A percentile compares a stretch with the other conserved stretches of the same genome.
phyloP scores from a whole-genome alignment of 768 basidiomycete species.

The Tricholoma sp. region DNA sequence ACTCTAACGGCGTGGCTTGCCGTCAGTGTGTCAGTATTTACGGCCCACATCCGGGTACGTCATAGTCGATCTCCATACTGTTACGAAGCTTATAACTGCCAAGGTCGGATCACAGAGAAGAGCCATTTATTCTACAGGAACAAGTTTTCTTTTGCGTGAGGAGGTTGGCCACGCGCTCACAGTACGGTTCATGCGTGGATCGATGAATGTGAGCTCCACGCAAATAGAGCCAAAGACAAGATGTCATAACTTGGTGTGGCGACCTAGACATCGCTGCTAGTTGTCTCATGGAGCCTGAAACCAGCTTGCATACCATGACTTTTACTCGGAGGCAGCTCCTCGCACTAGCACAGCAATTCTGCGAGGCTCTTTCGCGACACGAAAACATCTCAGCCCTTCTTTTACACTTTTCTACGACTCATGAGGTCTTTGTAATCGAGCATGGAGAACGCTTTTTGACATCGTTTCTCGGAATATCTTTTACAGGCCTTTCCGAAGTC shows the following conservation, averaged over 20 bases:
- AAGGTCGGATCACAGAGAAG: background rate
- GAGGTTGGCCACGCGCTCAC: background rate
- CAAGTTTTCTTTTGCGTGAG: background rate
- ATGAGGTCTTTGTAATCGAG: slow-evolving; percentile 42
- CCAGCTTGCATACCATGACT: background rate
- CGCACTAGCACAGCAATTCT: slow-evolving; percentile 41
- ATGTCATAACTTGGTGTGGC: background rate
- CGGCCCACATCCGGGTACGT: too few relatives aligned
- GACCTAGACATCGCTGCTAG: too few relatives aligned
- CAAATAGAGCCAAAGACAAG: background rate
- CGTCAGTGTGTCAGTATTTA: too few relatives aligned
- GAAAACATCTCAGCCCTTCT: slow-evolving; percentile 38
- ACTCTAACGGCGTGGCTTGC: too few relatives aligned
- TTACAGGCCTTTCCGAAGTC: slow-evolving; percentile 39
- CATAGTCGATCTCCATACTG: background rate
- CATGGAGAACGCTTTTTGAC: slow-evolving; percentile 50
- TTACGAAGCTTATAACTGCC: background rate
- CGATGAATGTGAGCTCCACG: background rate
- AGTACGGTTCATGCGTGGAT: background rate
- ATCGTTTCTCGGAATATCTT: slow-evolving; percentile 54
- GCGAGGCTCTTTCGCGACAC: slow-evolving; percentile 45
- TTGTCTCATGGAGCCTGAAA: background rate
- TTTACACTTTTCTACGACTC: slow-evolving; percentile 44
- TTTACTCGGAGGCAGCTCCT: slow-evolving; percentile 30
- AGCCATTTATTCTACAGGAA: background rate